These are phyloP conservation scores for Acanthamoeba castellanii DNA, from an alignment of 208 protist species.

Conservation along the genomic window DNA sequence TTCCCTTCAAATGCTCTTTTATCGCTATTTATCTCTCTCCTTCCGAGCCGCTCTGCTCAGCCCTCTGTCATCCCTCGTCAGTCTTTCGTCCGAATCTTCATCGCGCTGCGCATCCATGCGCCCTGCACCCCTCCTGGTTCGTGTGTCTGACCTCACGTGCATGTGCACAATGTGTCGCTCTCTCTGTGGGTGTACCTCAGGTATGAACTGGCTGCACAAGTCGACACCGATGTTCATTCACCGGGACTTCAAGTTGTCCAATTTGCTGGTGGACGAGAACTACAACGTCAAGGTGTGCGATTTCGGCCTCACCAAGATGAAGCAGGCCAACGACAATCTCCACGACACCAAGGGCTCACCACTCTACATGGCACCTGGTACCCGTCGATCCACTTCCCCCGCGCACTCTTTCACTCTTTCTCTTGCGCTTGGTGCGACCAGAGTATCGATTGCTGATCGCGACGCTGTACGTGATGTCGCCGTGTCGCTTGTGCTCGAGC, in stretches of 20 bases:
- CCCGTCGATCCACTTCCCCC: not conserved
- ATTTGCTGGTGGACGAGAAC: conserved; percentile 70
- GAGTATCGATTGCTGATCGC: not conserved
- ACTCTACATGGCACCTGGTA: conserved; percentile 73
- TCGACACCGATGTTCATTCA: conserved; percentile 86
- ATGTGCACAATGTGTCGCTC: no score
- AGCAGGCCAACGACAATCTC: conserved; percentile 32
- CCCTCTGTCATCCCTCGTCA: no score
- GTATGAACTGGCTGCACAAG: conserved; percentile 85
- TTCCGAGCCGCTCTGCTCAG: no score
- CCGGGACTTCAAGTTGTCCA: conserved; percentile 84
- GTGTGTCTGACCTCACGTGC: not conserved
- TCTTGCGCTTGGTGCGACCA: not conserved
- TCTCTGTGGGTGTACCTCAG: not conserved
- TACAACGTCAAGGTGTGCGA: conserved; percentile 72
- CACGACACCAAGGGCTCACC: conserved; percentile 63
- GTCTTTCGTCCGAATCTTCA: no score
- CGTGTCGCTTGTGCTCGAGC: not conserved
- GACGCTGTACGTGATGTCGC: not conserved
- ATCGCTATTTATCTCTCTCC: not conserved
- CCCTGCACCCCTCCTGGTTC: not conserved
- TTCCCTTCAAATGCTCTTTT: not conserved
- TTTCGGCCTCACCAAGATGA: conserved; percentile 73
- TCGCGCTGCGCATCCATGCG: not conserved
- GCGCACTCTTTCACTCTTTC: not conserved